phyloP scores from a whole-genome alignment of 1,139 yeast genomes.

The Pichia sp. region DNA sequence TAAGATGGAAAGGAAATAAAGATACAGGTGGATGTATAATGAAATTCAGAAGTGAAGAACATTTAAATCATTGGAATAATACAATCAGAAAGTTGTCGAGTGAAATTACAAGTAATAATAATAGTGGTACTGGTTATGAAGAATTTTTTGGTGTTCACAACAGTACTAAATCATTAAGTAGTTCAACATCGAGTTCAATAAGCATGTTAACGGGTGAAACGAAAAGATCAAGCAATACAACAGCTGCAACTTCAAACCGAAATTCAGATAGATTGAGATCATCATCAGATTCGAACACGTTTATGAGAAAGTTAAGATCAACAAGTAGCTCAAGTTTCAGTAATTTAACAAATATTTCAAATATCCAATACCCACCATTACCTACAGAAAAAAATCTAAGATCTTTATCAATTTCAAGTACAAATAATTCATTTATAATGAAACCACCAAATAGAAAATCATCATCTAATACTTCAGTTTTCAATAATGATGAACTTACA shows the following conservation, averaged over 20 bases:
- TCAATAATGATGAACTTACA: conserved; percentile 8
- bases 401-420: conserved; percentile 25
- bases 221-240: conserved; percentile 12
- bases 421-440: not conserved
- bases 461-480: conserved; percentile 8
- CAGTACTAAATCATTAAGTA: conserved; percentile 10
- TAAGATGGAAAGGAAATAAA: conserved; percentile 74
- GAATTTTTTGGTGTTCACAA: conserved; percentile 8
- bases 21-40: conserved; percentile 71
- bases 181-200: conserved; percentile 5
- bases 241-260: conserved; percentile 4
- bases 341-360: conserved; percentile 14
- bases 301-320: conserved; percentile 23
- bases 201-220: conserved; percentile 15
- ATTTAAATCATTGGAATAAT: conserved; percentile 63
- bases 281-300: conserved; percentile 21
- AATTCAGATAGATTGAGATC: conserved; percentile 16
- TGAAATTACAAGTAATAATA: not conserved
- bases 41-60: conserved; percentile 64
- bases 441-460: conserved; percentile 8
- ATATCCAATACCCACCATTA: conserved; percentile 22
- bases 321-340: conserved; percentile 25
- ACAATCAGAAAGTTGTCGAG: conserved; percentile 21
- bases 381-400: conserved; percentile 25
- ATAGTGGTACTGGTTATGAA: not conserved